Percentiles rank a stretch among this genome's conserved stretches.
Evolutionary conservation across 2,329 filamentous ascomycete species (phyloP).

Genomic region (Acephala macrosclerotiorum): DNA sequence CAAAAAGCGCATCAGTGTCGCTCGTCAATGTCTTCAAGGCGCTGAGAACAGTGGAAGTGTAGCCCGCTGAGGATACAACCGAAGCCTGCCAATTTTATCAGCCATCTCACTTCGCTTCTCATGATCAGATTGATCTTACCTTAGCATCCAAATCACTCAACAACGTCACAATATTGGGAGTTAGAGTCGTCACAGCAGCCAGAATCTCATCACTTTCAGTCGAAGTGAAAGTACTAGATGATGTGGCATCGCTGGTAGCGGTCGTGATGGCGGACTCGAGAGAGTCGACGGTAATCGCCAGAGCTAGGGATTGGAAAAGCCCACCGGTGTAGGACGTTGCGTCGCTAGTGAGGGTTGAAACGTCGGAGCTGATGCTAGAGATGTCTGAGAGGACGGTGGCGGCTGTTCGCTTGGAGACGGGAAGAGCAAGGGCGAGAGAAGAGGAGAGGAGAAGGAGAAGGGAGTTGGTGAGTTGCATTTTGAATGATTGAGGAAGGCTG

Average conservation of each 20-base stretch:
- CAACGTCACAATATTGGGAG: constrained; percentile 21
- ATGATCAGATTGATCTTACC: constrained; percentile 9
- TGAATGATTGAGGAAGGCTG: constrained; percentile 1
- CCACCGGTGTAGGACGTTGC: constrained; percentile 19
- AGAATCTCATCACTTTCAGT: constrained; percentile 12
- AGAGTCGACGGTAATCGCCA: constrained; percentile 17
- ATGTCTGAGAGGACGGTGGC: constrained; percentile 23
- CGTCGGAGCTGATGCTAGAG: constrained; percentile 22
- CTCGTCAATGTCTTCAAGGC: constrained; percentile 12
- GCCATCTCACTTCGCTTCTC: background rate
- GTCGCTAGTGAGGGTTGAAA: constrained; percentile 19
- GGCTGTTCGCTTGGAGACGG: constrained; percentile 13
- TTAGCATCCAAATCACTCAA: constrained; percentile 24
- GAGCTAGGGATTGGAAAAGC: constrained; percentile 19
- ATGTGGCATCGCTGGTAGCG: constrained; percentile 20
- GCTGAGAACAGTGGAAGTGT: constrained; percentile 20
- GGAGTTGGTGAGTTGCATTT: constrained; percentile 25
- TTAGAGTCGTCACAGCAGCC: constrained; percentile 16
- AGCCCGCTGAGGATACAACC: constrained; percentile 10
- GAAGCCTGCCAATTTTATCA: background rate
- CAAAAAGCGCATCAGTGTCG: constrained; percentile 13
- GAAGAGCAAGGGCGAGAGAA: constrained; percentile 14
- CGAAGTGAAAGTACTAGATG: constrained; percentile 8
- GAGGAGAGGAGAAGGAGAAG: constrained; percentile 17
- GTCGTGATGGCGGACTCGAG: constrained; percentile 23